These are phyloP conservation scores for Spatholobus suberectus DNA, from an alignment of 306 rosid species.

Conservation along the genomic window DNA sequence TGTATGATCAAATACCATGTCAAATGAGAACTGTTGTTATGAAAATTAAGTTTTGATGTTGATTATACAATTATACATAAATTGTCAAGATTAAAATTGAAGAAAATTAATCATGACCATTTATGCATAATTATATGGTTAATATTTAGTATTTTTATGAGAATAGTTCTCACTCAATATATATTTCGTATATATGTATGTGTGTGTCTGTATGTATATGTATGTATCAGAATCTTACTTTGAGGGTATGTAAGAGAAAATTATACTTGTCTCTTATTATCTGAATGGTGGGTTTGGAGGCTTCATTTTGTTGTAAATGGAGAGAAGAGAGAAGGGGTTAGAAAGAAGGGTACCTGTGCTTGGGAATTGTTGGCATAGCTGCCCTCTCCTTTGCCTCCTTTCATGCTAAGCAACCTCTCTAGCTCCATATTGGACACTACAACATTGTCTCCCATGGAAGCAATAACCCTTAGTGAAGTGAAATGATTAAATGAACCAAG, in stretches of 20 bases:
- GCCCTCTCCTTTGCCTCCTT: slow-evolving; percentile 94
- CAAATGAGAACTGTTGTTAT: not conserved
- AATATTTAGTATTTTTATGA: not conserved
- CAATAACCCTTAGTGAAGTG: slow-evolving; percentile 26
- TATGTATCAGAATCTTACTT: not conserved
- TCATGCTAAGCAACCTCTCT: slow-evolving; percentile 88
- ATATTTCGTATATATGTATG: not conserved
- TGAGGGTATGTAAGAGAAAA: not conserved
- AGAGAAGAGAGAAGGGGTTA: not conserved
- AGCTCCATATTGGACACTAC: slow-evolving; percentile 80
- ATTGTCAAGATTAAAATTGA: not conserved
- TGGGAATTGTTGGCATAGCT: slow-evolving; percentile 98
- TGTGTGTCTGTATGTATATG: not conserved
- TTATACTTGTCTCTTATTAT: not conserved
- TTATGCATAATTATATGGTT: not conserved
- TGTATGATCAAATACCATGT: not conserved
- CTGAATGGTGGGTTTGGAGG: not conserved
- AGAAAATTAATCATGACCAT: not conserved
- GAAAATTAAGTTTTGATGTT: not conserved
- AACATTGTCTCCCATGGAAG: slow-evolving; percentile 69
- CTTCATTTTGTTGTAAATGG: not conserved
- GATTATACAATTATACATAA: not conserved
- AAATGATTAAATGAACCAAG: not conserved
- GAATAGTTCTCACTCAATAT: not conserved
- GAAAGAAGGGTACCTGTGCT: slow-evolving; percentile 63